Percentiles rank a stretch among this genome's conserved stretches.
Evolutionary conservation across 2,329 filamentous ascomycete species (phyloP).

Genomic region (Teratosphaeria gauchensis): DNA sequence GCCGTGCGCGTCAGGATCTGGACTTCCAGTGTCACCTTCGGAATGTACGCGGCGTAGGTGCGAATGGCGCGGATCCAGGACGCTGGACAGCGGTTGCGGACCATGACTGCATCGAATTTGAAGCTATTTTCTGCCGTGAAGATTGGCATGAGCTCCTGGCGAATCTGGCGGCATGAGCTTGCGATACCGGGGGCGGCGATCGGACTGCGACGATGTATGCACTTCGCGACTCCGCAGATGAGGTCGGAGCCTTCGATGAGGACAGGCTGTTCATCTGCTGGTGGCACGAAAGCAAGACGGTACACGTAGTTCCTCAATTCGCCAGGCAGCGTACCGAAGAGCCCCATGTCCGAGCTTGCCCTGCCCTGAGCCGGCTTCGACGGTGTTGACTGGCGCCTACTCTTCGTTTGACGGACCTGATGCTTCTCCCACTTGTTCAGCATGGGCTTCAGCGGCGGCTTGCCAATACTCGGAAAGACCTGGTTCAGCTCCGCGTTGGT

Average conservation of each 20-base stretch:
- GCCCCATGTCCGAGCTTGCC: slow-evolving; percentile 12
- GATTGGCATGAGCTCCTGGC: slow-evolving; percentile 16
- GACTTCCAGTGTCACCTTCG: slow-evolving; percentile 7
- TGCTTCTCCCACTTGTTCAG: slow-evolving; percentile 4
- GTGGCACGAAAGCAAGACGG: slow-evolving; percentile 10
- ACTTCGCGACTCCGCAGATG: slow-evolving; percentile 11
- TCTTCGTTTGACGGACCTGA: slow-evolving; percentile 3
- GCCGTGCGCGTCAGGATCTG: neutral
- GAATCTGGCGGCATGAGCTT: slow-evolving; percentile 16
- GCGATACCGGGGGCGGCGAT: slow-evolving; percentile 14
- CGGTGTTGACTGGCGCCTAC: neutral
- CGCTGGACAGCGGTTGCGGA: slow-evolving; percentile 13
- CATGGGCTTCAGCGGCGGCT: slow-evolving; percentile 1
- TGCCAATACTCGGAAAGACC: neutral
- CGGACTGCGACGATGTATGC: slow-evolving; percentile 9
- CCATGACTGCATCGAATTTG: slow-evolving; percentile 14
- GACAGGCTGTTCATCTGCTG: slow-evolving; percentile 5
- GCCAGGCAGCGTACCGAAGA: slow-evolving; percentile 15
- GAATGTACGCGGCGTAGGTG: slow-evolving; percentile 9
- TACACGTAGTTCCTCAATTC: slow-evolving; percentile 20
- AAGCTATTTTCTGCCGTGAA: slow-evolving; percentile 15
- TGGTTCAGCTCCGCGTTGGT: neutral
- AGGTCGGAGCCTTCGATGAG: slow-evolving; percentile 7
- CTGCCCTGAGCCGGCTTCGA: neutral
- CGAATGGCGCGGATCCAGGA: slow-evolving; percentile 12